Base-by-base conservation (phyloP, 2,329 filamentous ascomycete genomes). In the Stemphylium lycopersici region DNA sequence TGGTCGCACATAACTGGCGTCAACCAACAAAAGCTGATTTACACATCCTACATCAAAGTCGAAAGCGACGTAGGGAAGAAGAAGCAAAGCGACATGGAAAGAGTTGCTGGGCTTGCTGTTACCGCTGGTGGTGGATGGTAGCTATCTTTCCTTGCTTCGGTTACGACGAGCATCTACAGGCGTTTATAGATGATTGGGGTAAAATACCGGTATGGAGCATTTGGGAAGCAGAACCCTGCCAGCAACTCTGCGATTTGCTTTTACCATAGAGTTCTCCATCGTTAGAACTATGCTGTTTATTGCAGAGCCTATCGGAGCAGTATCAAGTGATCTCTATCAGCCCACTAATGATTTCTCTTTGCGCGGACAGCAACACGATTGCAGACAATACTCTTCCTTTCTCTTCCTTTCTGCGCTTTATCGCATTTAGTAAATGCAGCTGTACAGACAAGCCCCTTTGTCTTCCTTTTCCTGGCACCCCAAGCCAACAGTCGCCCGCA, bases 121-220 rank as follows among this genome's bases (percentile, higher is more conserved):
- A 95, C 92, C 76, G 90, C 93, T 66, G 95, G 93, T 48, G 95
- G 95, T 48, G 95, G 95, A 20, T 99, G 95, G 95, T 98, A 52
- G 59, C 41, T 15, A 16, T n/a, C 24, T 15, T n/a, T 44, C 10
- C 40, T 39, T 3, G 13, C 24, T 32, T 15, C 15, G 15, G 37
- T n/a, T 26, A 34, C 31, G 11, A 59, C 41, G 26, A 18, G 42
- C 16, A 54, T 34, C 32, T 10, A 37, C 20, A 29, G 32, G 59
- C 49, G 59, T 60, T n/a, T 40, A 24, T 41, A 45, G 18, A 50
- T 3, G 6, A 29, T 10, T 29, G 26, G 26, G 26, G 26, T 7
- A 15, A n/a, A 45, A 16, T n/a, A 34, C 16, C 24, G 7, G 32
- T 4, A 26, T 36, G 15, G 5, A 36, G 33, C 33, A 36, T 36